Evolutionary conservation across 805 yeast species (phyloP), one percentile per base, ranked within the genome.

Genomic region (Saccharomycopsis babjevae): DNA sequence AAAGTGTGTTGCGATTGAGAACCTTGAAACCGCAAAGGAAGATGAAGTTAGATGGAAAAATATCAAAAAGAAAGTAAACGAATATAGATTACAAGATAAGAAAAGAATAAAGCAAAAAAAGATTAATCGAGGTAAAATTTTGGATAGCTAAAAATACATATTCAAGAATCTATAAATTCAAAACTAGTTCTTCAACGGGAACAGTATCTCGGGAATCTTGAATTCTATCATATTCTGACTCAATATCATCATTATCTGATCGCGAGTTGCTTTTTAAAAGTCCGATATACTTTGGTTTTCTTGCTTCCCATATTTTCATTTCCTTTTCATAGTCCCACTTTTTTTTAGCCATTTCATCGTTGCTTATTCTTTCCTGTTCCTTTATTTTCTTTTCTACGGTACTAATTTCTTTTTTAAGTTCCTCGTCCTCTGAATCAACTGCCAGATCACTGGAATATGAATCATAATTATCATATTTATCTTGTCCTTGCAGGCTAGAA

Each of bases 301-400:
- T 57, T 59, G 77, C 79, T 57, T 75, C 78, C 83, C 88, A 85
- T 67, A 78, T 82, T 11, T 72, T 63, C 38, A 73, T 69, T 61
- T 86, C 89, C 55, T 74, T 73, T 60, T 80, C 80, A 66, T 75
- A 80, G 67, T 88, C 89, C 89, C 92, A 88, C 1, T 76, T 70
- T 32, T 74, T 73, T 11, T 73, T 70, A 7, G 76, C 69, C 30
- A 73, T 67, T 16, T 66, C 64, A 69, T 71, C 62, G 1, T 68
- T 68, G 38, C 69, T 67, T 57, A 70, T 60, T 6, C 73, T 72
- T 63, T 77, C 78, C 54, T 76, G 70, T n/a, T 69, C 68, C 16
- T 68, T 69, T 50, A 79, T 74, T 57, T 77, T 71, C 2, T 66
- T 59, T 57, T 72, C 66, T 32, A 73, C 59, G 42, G 74, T 72